These are phyloP conservation scores for Bremia lactucae DNA, from an alignment of 352 stramenopile genomes.

Conservation along the genomic window DNA sequence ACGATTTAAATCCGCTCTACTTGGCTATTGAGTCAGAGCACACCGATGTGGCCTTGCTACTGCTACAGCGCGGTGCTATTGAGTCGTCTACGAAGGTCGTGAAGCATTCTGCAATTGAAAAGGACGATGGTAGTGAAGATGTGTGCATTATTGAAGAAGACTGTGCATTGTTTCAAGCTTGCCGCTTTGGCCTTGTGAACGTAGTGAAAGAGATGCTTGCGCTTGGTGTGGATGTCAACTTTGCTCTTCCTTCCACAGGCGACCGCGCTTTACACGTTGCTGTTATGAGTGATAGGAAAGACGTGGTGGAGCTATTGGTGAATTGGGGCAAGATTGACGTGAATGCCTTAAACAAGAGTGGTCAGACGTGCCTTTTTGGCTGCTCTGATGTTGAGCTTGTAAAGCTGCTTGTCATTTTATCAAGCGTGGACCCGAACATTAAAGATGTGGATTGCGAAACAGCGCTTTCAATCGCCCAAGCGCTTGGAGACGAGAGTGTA, in stretches of 20 bases:
- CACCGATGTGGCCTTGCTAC: conserved; percentile 50
- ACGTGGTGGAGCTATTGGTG: conserved; percentile 64
- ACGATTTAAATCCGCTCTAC: conserved; percentile 54
- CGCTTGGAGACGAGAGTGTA: conserved; percentile 70
- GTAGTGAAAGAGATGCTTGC: conserved; percentile 75
- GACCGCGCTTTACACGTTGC: conserved; percentile 71
- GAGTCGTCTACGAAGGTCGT: conserved; percentile 58
- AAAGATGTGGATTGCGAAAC: conserved; percentile 62
- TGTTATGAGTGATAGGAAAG: conserved; percentile 78
- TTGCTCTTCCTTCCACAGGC: conserved; percentile 41
- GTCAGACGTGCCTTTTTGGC: conserved; percentile 74
- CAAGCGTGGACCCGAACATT: conserved; percentile 53
- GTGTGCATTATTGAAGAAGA: conserved; percentile 42
- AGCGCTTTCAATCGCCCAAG: conserved; percentile 51
- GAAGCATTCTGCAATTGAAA: conserved; percentile 27
- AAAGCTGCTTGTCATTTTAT: conserved; percentile 41
- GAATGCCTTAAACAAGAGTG: conserved; percentile 56
- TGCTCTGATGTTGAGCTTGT: conserved; percentile 67
- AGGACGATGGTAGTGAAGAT: conserved; percentile 24
- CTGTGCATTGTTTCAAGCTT: conserved; percentile 70
- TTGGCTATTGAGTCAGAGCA: conserved; percentile 66
- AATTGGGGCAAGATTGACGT: conserved; percentile 38
- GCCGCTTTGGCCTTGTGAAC: conserved; percentile 48
- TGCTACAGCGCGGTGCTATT: conserved; percentile 62
- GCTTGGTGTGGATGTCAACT: conserved; percentile 59